Evolutionary conservation across 345 rosid genomes (phyloP).

Genomic region (Luvunga scandens): DNA sequence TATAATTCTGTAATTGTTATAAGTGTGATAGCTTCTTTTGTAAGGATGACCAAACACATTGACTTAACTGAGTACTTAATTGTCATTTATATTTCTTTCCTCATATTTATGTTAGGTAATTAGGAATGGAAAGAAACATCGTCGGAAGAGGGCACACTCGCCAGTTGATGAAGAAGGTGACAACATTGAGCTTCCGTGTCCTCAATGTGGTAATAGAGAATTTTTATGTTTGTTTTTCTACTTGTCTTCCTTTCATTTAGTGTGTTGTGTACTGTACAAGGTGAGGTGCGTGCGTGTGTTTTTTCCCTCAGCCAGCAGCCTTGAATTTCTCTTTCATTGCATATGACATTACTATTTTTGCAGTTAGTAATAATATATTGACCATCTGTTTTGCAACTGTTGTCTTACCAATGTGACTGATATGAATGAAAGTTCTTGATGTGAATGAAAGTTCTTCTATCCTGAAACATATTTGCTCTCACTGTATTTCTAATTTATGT

Average conservation of each 20-base stretch:
- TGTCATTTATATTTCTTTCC: neutral
- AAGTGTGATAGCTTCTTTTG: neutral
- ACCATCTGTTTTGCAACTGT: neutral
- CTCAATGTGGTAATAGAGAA: constrained; percentile 70
- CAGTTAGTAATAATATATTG: neutral
- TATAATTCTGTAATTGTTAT: neutral
- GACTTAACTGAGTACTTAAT: neutral
- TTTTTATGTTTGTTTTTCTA: neutral
- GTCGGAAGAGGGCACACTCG: constrained; percentile 38
- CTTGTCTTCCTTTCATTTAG: neutral
- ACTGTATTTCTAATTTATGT: neutral
- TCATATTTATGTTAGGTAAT: constrained; percentile 45
- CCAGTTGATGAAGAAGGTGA: constrained; percentile 41
- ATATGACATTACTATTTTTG: neutral
- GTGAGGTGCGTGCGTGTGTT: neutral
- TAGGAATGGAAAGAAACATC: constrained; percentile 46
- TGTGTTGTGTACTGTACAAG: neutral
- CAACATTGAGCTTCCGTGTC: constrained; percentile 46
- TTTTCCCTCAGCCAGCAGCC: neutral
- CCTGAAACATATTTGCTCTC: neutral
- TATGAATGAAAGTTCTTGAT: neutral
- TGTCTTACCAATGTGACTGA: neutral
- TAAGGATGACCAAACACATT: neutral
- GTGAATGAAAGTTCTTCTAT: constrained; percentile 4
- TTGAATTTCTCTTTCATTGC: neutral